phyloP scores from a whole-genome alignment of 306 rosid species.

The Fragaria nilgerrensis region DNA sequence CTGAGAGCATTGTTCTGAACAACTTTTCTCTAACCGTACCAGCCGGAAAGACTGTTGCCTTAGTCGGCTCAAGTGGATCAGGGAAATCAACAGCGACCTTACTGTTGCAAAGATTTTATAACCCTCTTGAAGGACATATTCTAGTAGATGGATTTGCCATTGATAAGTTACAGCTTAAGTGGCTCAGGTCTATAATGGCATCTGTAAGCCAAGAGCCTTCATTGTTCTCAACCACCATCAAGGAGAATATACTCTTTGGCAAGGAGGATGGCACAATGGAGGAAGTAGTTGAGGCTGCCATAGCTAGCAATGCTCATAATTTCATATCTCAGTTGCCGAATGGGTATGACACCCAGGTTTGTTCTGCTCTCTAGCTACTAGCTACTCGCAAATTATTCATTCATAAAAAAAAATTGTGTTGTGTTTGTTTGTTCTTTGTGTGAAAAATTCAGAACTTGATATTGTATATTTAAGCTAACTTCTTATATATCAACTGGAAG shows the following conservation, averaged over 20 bases:
- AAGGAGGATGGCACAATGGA: conserved; percentile 19
- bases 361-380: background rate
- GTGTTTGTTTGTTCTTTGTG: background rate
- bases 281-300: conserved; percentile 24
- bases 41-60: conserved; percentile 19
- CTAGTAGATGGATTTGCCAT: conserved; percentile 19
- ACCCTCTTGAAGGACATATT: conserved; percentile 26
- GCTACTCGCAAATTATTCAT: background rate
- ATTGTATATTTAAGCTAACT: background rate
- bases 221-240: conserved; percentile 21
- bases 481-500: conserved; percentile 8
- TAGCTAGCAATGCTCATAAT: conserved; percentile 23
- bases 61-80: conserved; percentile 23
- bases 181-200: conserved; percentile 32
- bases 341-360: conserved; percentile 32
- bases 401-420: background rate
- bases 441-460: background rate
- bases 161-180: conserved; percentile 24
- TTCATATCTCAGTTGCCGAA: conserved; percentile 25
- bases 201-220: conserved; percentile 35
- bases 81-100: conserved; percentile 15
- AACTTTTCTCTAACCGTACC: conserved; percentile 10
- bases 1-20: conserved; percentile 10
- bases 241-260: conserved; percentile 29
- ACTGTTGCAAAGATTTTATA: conserved; percentile 26